Percentiles rank a stretch among this genome's conserved stretches.
phyloP scores from a whole-genome alignment of 306 rosid species.

The Delonix regia region DNA sequence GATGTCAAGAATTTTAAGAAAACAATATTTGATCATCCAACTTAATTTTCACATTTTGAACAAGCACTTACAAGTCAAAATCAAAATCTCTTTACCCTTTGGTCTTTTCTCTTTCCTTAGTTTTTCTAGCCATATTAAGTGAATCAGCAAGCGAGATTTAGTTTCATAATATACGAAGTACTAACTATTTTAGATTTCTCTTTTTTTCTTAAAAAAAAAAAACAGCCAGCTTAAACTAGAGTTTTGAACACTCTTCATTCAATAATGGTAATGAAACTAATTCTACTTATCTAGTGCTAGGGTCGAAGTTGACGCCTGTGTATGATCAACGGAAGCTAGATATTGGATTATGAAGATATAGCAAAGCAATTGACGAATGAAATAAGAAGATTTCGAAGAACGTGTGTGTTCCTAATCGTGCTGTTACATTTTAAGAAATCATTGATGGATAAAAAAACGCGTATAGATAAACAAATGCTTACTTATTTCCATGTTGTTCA shows the following conservation, averaged over 20 bases:
- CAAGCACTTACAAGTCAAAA: background rate
- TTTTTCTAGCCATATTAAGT: background rate
- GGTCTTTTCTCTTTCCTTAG: background rate
- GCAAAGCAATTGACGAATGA: background rate
- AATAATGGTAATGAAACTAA: background rate
- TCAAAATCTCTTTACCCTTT: background rate
- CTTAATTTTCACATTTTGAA: background rate
- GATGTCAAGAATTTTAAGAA: background rate
- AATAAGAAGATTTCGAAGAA: background rate
- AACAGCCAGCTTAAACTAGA: no score
- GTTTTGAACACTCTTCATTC: no score
- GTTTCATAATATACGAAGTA: background rate
- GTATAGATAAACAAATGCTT: background rate
- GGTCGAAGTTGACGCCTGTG: background rate
- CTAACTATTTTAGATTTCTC: no score
- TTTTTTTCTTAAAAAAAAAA: no score
- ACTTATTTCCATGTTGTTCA: slow-evolving; percentile 67
- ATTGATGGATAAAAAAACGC: background rate
- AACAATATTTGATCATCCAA: background rate
- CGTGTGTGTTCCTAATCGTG: background rate
- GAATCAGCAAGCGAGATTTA: background rate
- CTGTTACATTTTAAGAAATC: background rate
- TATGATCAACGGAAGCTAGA: background rate
- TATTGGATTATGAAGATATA: background rate
- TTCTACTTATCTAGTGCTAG: background rate